Percentiles rank a stretch among this genome's conserved stretches.
These are phyloP conservation scores for Carnegiea gigantea DNA, from an alignment of 179 eudicot genomes.

Conservation along the genomic window DNA sequence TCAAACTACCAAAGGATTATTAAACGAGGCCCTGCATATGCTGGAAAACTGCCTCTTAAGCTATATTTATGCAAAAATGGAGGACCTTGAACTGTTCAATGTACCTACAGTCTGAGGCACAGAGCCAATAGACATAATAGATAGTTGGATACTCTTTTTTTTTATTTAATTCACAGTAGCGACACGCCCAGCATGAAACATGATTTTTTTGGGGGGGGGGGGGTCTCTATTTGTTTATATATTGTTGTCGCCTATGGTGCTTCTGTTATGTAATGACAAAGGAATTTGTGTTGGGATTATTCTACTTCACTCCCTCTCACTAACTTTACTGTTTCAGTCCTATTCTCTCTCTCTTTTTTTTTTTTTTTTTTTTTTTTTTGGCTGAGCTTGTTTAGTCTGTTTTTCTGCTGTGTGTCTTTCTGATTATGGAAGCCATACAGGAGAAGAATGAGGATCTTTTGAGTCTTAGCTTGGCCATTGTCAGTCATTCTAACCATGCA, in stretches of 20 bases:
- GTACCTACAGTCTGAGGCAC: constrained; percentile 23
- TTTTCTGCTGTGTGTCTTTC: constrained; percentile 17
- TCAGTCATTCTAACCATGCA: constrained; percentile 26
- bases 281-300: constrained; percentile 34
- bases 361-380: neutral
- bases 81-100: constrained; percentile 23
- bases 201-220: neutral
- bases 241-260: constrained; percentile 24
- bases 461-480: constrained; percentile 52
- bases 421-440: constrained; percentile 27
- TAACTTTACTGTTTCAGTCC: constrained; percentile 24
- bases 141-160: constrained; percentile 14
- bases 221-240: constrained; percentile 10
- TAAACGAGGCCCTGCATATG: constrained; percentile 16
- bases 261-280: constrained; percentile 26
- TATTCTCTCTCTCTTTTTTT: neutral
- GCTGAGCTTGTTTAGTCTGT: constrained; percentile 3
- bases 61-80: neutral
- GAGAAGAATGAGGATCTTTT: constrained; percentile 48
- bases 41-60: constrained; percentile 20
- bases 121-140: neutral
- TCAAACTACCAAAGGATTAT: constrained; percentile 39
- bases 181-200: constrained; percentile 17
- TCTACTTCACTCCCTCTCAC: constrained; percentile 26
- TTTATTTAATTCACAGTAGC: constrained; percentile 15